Evolutionary conservation across 176 grass and related monocot genomes (phyloP), one percentile per base, ranked within the genome.

Genomic region (Pharus latifolius): DNA sequence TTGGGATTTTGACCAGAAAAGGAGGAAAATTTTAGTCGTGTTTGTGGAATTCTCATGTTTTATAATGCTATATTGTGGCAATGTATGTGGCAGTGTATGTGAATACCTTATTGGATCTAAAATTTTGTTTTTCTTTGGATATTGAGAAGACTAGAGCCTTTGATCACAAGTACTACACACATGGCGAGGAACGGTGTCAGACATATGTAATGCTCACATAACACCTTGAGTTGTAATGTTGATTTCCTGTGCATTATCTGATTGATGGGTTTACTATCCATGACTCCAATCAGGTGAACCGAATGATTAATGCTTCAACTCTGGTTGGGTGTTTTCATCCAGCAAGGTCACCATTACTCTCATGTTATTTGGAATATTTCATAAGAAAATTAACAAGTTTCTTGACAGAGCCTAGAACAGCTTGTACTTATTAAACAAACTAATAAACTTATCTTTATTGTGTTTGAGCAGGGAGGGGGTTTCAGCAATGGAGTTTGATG

Each of bases 401-500:
- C 13, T 49, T 73, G 66, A 11, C 60, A 55, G 24, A 24, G n/a
- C 24, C 72, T 73, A 23, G 69, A 57, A 17, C 29, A 32, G 63
- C 9, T 31, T 75, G 6, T 23, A 52, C 24, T 34, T 26, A 23
- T 42, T 75, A 67, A 38, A 76, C 67, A 23, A 4, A 44, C 59
- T 69, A 41, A 20, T 48, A 50, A 67, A 30, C 51, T 64, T 58
- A 10, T 66, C 7, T 26, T 41, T 75, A 32, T 24, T 90, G 23
- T 77, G 35, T 69, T 81, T 87, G 83, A 33, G 63, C 81, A 97
- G 94, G 74, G 63, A 82, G 57, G 88, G 80, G 30, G 46, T 92
- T 78, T 85, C 83, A 42, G 88, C 76, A 77, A 60, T 97, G 45
- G 94, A 97, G 59, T 97, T 97, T 64, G 94, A 97, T 63, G 62